These are phyloP conservation scores for Candida golubevii DNA, from an alignment of 805 yeast species.

Conservation along the genomic window DNA sequence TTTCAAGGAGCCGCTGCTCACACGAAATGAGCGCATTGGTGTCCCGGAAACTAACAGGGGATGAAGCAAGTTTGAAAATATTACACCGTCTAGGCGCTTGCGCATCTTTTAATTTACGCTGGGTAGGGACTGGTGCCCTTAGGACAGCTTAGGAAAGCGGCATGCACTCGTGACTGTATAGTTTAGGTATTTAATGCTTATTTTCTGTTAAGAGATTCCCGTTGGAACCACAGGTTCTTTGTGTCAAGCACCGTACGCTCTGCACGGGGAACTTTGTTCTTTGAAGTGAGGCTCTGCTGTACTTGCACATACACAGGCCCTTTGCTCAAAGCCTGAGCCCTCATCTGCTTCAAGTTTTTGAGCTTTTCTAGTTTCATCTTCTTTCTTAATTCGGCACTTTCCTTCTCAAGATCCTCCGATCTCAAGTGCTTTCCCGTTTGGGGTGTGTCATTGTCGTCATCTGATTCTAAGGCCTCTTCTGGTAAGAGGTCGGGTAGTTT, in stretches of 20 bases:
- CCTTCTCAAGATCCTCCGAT: conserved; percentile 31
- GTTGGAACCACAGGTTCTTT: conserved; percentile 37
- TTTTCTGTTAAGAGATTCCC: conserved; percentile 35
- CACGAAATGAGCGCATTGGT: conserved; percentile 16
- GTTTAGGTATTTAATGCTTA: conserved; percentile 6
- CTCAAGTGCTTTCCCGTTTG: conserved; percentile 27
- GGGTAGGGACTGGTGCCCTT: no score
- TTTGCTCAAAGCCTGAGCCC: conserved; percentile 26
- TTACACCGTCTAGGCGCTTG: no score
- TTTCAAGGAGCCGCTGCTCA: conserved; percentile 15
- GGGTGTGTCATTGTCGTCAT: conserved; percentile 11
- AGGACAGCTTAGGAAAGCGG: no score
- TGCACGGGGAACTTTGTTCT: conserved; percentile 33
- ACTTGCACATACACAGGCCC: conserved; percentile 42
- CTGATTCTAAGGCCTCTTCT: conserved; percentile 32
- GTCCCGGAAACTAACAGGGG: conserved; percentile 7
- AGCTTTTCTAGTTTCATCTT: conserved; percentile 32
- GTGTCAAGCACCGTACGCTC: conserved; percentile 29
- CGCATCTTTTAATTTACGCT: no score
- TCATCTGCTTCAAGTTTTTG: conserved; percentile 22
- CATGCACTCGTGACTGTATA: no score
- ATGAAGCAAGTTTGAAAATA: background rate
- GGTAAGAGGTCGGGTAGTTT: conserved; percentile 41
- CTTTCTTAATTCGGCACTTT: conserved; percentile 26
- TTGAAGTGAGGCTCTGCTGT: conserved; percentile 19